phyloP scores from a whole-genome alignment of 768 basidiomycete genomes.

The Pleurotus citrinopileatus region DNA sequence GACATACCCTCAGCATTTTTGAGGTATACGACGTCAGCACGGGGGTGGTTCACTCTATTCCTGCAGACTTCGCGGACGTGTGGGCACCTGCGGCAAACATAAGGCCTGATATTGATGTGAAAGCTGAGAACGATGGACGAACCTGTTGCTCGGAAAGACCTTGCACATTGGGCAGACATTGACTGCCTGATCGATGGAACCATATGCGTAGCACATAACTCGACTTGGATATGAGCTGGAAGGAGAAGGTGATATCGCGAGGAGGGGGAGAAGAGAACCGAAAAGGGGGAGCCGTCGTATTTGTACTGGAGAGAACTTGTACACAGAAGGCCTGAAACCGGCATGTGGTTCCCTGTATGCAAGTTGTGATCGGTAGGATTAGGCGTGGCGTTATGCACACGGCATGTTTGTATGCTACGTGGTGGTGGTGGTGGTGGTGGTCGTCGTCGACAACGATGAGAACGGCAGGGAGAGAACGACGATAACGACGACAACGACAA shows the following conservation, averaged over 20 bases:
- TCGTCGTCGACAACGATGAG: too few relatives aligned
- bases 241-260: slow-evolving; percentile 11
- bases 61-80: slow-evolving; percentile 74
- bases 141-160: slow-evolving; percentile 64
- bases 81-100: slow-evolving; percentile 70
- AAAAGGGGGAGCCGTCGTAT: slow-evolving; percentile 33
- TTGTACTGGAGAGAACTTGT: slow-evolving; percentile 31
- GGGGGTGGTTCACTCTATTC: slow-evolving; percentile 71
- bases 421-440: background rate
- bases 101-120: too few relatives aligned
- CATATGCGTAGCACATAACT: slow-evolving; percentile 72
- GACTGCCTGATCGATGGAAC: slow-evolving; percentile 65
- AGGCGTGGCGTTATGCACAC: slow-evolving; percentile 13
- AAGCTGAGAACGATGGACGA: slow-evolving; percentile 17
- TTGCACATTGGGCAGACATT: slow-evolving; percentile 82
- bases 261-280: background rate
- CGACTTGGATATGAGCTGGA: slow-evolving; percentile 18
- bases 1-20: slow-evolving; percentile 84
- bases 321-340: slow-evolving; percentile 17
- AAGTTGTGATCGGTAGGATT: slow-evolving; percentile 9
- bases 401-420: too few relatives aligned
- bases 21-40: slow-evolving; percentile 73
- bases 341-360: slow-evolving; percentile 10
- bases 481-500: too few relatives aligned
- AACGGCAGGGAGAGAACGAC: too few relatives aligned